Evolutionary conservation across 176 grass and related monocot species (phyloP), one percentile per base, ranked within the genome.

Genomic region (Oryza glumipatula): DNA sequence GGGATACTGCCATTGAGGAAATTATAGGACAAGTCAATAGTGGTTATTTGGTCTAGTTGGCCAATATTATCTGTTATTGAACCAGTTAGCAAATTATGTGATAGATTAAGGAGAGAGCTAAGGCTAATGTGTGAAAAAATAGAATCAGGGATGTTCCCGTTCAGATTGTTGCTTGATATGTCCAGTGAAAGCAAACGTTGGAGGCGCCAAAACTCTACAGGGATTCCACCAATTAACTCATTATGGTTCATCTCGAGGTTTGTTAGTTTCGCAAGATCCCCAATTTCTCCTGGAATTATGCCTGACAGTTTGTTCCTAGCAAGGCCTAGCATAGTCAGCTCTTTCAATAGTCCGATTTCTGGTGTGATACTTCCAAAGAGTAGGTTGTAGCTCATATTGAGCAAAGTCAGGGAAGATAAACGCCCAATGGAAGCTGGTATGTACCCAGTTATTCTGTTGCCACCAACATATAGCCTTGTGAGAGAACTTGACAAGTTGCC

Each of bases 361-460:
- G 41, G 14, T 11, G 89, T 85, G 67, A 91, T 87, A 84, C 48
- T 46, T 68, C 85, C 85, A 0, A 85, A 84, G 13, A 87, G 68
- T 63, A 48, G 69, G 44, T 91, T 91, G 44, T 80, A 64, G 24
- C 46, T 84, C 81, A 87, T 71, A 76, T 79, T 87, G 39, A 91
- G 80, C 68, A 91, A 84, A 11, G 60, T 67, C 11, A 87, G 66
- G 5, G 44, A 51, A 13, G 83, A 47, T 79, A 91, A 74, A 43
- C 47, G 84, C 2, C 84, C 89, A 36, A 91, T 75, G 33, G 80
- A 87, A 16, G 84, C 70, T 16, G 89, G 84, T 74, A 91, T 91
- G 41, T 74, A 68, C 9, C 85, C 89, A 22, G 26, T 80, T 19
- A 91, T 83, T 68, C 19, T 46, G 68, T 91, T 91, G 41, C 75